A percentile compares a stretch with the other conserved stretches of the same genome.
Evolutionary conservation across 2,329 filamentous ascomycete species (phyloP).

Genomic region (Aspergillus pseudoviridinutans): DNA sequence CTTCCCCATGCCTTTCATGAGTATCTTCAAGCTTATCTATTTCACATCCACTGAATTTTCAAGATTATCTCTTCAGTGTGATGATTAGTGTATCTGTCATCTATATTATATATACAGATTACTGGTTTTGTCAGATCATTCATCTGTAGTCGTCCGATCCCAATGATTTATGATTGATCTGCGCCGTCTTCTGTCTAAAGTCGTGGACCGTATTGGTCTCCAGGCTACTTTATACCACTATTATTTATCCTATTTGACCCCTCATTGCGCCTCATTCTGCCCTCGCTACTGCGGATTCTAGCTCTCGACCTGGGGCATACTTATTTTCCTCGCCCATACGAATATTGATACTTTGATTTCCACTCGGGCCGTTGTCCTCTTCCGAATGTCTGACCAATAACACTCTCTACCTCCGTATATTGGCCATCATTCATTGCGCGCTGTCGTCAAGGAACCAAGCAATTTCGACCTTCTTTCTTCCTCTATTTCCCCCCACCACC

Average conservation of each 20-base stretch:
- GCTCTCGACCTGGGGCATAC: not conserved
- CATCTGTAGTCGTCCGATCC: not conserved
- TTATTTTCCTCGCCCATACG: not conserved
- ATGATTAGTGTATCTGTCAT: not conserved
- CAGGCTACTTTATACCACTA: not conserved
- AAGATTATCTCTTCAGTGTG: not conserved
- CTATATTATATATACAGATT: too few relatives aligned
- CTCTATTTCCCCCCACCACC: not conserved
- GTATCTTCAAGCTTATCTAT: not conserved
- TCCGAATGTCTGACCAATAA: not conserved
- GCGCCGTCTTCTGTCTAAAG: not conserved
- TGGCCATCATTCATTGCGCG: not conserved
- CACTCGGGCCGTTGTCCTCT: not conserved
- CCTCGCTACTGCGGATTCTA: not conserved
- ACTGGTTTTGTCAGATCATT: not conserved
- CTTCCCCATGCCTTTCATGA: not conserved
- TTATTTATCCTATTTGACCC: not conserved
- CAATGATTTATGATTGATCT: not conserved
- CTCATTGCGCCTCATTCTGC: not conserved
- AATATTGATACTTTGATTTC: not conserved
- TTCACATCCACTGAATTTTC: not conserved
- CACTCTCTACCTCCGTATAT: not conserved
- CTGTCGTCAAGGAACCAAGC: not conserved
- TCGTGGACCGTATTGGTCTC: not conserved
- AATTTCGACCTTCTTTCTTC: not conserved